Percentiles rank a stretch among this genome's conserved stretches.
These are phyloP conservation scores for Oxytropis ochrocephala DNA, from an alignment of 306 rosid species.

Conservation along the genomic window DNA sequence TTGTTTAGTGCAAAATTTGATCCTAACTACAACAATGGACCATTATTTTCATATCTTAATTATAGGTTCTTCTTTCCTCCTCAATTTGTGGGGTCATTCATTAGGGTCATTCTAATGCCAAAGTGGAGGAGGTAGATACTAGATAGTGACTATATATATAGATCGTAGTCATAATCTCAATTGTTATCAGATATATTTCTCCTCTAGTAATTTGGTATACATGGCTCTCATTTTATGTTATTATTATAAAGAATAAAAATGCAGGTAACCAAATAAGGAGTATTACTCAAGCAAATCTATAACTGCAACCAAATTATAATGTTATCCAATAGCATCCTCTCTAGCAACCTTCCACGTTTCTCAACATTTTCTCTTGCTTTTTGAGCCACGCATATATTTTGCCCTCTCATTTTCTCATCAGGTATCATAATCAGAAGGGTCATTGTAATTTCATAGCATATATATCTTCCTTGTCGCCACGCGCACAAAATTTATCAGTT, in stretches of 20 bases:
- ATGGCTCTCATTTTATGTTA: slow-evolving; percentile 3
- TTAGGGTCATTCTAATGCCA: not conserved
- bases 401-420: not conserved
- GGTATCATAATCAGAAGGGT: slow-evolving; percentile 18
- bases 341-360: slow-evolving; percentile 21
- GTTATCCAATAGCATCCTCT: not conserved
- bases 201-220: not conserved
- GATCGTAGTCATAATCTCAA: not conserved
- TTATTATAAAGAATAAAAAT: not conserved
- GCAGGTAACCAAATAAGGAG: not conserved
- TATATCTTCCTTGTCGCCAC: not conserved
- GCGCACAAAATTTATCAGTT: not conserved
- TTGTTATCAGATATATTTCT: not conserved
- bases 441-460: slow-evolving; percentile 22
- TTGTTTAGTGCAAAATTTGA: no score
- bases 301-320: slow-evolving; percentile 1
- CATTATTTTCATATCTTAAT: no score
- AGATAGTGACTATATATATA: not conserved
- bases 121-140: not conserved
- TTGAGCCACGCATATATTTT: slow-evolving; percentile 22
- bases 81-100: no score
- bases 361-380: not conserved
- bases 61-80: no score
- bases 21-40: no score
- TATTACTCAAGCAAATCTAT: not conserved